Evolutionary conservation across 345 rosid genomes (phyloP).

Genomic region (Euphorbia lathyris): DNA sequence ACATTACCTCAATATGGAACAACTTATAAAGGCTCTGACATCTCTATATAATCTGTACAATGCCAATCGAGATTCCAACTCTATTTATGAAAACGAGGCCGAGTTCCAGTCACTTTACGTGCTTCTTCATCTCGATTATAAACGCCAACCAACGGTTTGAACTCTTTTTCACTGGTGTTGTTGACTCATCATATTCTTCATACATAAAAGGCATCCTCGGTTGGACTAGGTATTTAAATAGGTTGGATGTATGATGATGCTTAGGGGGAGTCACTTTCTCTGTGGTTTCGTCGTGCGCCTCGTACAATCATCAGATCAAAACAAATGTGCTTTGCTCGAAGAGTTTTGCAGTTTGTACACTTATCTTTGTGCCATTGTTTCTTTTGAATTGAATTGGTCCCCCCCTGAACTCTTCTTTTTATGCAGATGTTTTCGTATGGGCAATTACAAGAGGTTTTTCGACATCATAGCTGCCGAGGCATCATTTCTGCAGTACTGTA

Average conservation of each 20-base stretch:
- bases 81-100: constrained; percentile 50
- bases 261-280: constrained; percentile 88
- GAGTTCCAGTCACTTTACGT: constrained; percentile 75
- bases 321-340: constrained; percentile 73
- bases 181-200: neutral
- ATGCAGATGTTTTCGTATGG: constrained; percentile 55
- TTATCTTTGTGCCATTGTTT: neutral
- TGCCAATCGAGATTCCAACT: constrained; percentile 43
- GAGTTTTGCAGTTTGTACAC: constrained; percentile 49
- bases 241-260: constrained; percentile 22
- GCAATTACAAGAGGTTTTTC: constrained; percentile 64
- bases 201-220: constrained; percentile 7
- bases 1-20: constrained; percentile 88
- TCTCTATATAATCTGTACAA: constrained; percentile 77
- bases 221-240: constrained; percentile 9
- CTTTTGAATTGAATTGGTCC: neutral
- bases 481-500: constrained; percentile 73
- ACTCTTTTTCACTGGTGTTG: constrained; percentile 24
- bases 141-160: constrained; percentile 51
- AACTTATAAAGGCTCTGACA: constrained; percentile 66
- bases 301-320: constrained; percentile 51
- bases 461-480: constrained; percentile 57
- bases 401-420: constrained; percentile 2
- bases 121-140: constrained; percentile 74
- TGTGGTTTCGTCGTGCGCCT: constrained; percentile 74